Percentiles rank a stretch among this genome's conserved stretches.
These are phyloP conservation scores for Naganishia vaughanmartiniae DNA, from an alignment of 768 basidiomycete genomes.

Conservation along the genomic window DNA sequence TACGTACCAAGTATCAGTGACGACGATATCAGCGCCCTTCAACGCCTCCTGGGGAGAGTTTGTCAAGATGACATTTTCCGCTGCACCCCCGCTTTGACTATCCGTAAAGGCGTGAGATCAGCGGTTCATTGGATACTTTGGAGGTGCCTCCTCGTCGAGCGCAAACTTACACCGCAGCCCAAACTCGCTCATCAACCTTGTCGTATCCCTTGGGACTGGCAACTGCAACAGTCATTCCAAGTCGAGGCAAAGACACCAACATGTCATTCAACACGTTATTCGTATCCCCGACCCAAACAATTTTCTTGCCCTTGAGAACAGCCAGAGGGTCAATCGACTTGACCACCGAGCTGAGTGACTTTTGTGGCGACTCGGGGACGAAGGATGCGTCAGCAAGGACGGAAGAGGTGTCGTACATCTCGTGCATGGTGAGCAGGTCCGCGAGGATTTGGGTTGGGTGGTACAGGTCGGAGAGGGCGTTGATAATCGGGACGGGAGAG, in stretches of 20 bases:
- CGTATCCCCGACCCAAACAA: conserved; percentile 91
- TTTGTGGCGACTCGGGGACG: conserved; percentile 29
- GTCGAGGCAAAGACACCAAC: conserved; percentile 87
- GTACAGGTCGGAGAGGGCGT: conserved; percentile 92
- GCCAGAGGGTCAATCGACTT: conserved; percentile 53
- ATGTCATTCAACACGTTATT: conserved; percentile 96
- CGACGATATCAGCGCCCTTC: conserved; percentile 82
- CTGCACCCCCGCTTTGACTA: conserved; percentile 42
- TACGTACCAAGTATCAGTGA: conserved; percentile 92
- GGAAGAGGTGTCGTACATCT: conserved; percentile 53
- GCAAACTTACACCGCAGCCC: conserved; percentile 67
- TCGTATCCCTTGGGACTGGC: conserved; percentile 67
- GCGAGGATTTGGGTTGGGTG: conserved; percentile 96
- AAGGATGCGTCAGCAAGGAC: conserved; percentile 19
- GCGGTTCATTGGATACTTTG: not conserved
- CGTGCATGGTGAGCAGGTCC: conserved; percentile 84
- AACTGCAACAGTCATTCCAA: conserved; percentile 81
- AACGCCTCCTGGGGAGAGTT: conserved; percentile 75
- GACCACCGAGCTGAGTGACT: conserved; percentile 28
- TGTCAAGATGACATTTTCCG: conserved; percentile 45
- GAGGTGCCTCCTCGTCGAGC: not conserved
- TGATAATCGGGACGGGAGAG: conserved; percentile 90
- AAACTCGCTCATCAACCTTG: conserved; percentile 60
- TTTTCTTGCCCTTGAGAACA: conserved; percentile 71
- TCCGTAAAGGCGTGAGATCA: not conserved